phyloP scores from a whole-genome alignment of 306 rosid species.

The Prunus fruticosa region DNA sequence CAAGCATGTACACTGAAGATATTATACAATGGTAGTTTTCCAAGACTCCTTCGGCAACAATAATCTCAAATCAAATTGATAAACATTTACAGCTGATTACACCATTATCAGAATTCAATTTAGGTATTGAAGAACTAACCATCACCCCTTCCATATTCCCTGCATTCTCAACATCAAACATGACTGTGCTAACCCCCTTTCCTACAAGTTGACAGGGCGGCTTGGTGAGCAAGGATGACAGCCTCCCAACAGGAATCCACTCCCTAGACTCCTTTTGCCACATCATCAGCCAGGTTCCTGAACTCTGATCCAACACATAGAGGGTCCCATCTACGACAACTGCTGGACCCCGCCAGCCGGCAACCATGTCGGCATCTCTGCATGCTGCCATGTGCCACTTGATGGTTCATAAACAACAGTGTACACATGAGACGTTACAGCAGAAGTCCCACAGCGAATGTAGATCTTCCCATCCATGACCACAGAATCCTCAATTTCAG shows the following conservation, averaged over 20 bases:
- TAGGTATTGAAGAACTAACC: constrained; percentile 67
- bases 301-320: constrained; percentile 68
- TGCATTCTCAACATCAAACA: constrained; percentile 57
- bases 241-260: constrained; percentile 74
- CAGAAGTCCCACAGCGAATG: constrained; percentile 48
- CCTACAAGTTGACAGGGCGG: constrained; percentile 86
- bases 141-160: constrained; percentile 54
- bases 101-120: constrained; percentile 44
- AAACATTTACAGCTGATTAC: constrained; percentile 74
- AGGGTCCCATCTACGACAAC: constrained; percentile 62
- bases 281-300: constrained; percentile 71
- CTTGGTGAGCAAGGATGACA: constrained; percentile 70
- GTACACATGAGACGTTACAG: constrained; percentile 44
- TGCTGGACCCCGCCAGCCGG: constrained; percentile 89
- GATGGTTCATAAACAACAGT: constrained; percentile 79
- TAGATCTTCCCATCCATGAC: constrained; percentile 83
- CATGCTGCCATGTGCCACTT: constrained; percentile 71
- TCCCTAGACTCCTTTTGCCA: constrained; percentile 58
- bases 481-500: constrained; percentile 67
- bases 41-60: background rate
- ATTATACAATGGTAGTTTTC: background rate
- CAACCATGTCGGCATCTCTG: constrained; percentile 71
- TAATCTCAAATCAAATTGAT: constrained; percentile 55
- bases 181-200: constrained; percentile 79
- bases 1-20: background rate